Percentiles rank a stretch among this genome's conserved stretches.
These are phyloP conservation scores for Diplodia scrobiculata DNA, from an alignment of 2,329 filamentous ascomycete species.

Conservation along the genomic window DNA sequence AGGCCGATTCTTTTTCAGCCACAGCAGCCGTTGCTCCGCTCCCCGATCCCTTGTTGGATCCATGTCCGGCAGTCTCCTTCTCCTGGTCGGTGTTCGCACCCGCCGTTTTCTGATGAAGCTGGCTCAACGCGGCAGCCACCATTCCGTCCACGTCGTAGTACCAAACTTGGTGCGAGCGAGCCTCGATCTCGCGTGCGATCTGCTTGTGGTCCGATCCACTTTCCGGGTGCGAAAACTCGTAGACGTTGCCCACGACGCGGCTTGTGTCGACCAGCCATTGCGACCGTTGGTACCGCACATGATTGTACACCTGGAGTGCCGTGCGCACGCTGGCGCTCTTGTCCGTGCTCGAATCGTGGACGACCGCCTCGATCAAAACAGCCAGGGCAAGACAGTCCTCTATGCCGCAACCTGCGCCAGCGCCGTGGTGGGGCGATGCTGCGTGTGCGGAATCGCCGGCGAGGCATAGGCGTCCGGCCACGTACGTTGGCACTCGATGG, in stretches of 20 bases:
- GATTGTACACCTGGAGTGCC: slow-evolving; percentile 31
- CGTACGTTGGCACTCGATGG: slow-evolving; percentile 30
- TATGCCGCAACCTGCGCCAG: slow-evolving; percentile 33
- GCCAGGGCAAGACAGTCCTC: slow-evolving; percentile 31
- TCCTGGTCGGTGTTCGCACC: background rate
- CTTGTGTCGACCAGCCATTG: slow-evolving; percentile 27
- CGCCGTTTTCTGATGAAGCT: background rate
- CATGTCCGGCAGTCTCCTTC: too few species aligned
- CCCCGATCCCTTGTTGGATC: too few species aligned
- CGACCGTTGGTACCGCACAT: slow-evolving; percentile 29
- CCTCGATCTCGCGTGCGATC: slow-evolving; percentile 26
- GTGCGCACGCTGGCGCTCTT: slow-evolving; percentile 3
- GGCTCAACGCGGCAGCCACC: slow-evolving; percentile 7
- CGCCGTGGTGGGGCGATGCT: slow-evolving; percentile 32
- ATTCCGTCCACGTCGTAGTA: slow-evolving; percentile 31
- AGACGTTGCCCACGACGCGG: slow-evolving; percentile 31
- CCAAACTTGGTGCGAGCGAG: slow-evolving; percentile 32
- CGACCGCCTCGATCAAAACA: background rate
- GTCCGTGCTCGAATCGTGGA: background rate
- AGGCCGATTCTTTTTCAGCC: too few species aligned
- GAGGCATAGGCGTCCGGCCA: slow-evolving; percentile 31
- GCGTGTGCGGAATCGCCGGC: slow-evolving; percentile 35
- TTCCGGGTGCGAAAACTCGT: slow-evolving; percentile 29
- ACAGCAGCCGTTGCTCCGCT: too few species aligned
- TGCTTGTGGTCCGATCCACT: slow-evolving; percentile 24